phyloP scores from a whole-genome alignment of 192 early-diverging fungal genomes.

The Coemansia sp. region DNA sequence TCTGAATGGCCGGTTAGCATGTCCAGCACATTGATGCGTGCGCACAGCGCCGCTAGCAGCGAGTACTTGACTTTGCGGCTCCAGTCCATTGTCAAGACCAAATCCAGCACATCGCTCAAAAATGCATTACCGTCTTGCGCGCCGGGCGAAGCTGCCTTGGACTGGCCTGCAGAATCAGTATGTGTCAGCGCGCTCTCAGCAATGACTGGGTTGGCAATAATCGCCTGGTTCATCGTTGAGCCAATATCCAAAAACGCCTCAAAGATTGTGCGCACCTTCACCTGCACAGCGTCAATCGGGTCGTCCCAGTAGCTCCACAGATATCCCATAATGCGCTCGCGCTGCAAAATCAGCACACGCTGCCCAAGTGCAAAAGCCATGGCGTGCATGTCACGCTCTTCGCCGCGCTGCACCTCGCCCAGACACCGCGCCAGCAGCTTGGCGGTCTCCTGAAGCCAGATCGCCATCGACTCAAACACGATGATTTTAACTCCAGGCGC shows the following conservation, averaged over 20 bases:
- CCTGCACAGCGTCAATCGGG: conserved; percentile 76
- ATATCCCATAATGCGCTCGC: conserved; percentile 66
- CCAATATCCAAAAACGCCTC: conserved; percentile 68
- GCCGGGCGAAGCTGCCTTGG: conserved; percentile 2
- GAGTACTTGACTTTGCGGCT: conserved; percentile 82
- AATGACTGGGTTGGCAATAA: conserved; percentile 11
- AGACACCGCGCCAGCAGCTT: conserved; percentile 42
- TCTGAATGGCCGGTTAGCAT: conserved; percentile 63
- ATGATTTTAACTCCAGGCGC: conserved; percentile 67
- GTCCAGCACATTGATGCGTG: conserved; percentile 46
- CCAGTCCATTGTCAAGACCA: conserved; percentile 73
- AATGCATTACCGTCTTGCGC: conserved; percentile 39
- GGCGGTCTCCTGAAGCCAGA: conserved; percentile 65
- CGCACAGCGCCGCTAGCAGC: conserved; percentile 62
- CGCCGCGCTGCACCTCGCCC: background rate
- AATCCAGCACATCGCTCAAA: conserved; percentile 60
- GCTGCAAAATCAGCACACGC: conserved; percentile 48
- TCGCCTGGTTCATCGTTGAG: conserved; percentile 33
- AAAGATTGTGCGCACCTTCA: conserved; percentile 71
- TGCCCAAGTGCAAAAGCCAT: conserved; percentile 42
- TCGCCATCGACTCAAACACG: conserved; percentile 73
- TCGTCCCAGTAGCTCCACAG: conserved; percentile 87
- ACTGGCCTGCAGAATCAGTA: background rate
- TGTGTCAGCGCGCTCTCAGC: background rate
- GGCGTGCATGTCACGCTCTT: background rate